Percentiles rank a stretch among this genome's conserved stretches.
phyloP scores from a whole-genome alignment of 2,329 filamentous ascomycete genomes.

The Trichoderma breve region DNA sequence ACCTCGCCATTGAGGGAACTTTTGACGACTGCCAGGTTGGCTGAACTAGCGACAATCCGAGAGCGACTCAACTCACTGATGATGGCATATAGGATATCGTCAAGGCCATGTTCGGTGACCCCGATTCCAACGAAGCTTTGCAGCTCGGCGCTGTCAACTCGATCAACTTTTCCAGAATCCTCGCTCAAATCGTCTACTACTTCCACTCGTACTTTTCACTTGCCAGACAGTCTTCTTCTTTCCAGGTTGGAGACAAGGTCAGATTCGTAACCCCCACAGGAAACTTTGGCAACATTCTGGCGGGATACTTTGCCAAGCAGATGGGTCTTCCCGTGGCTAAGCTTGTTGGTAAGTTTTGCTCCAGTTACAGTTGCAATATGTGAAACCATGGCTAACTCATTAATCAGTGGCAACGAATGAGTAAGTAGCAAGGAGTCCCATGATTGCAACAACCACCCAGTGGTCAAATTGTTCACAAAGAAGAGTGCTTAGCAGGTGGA shows the following conservation, averaged over 20 bases:
- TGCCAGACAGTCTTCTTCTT: slow-evolving; percentile 55
- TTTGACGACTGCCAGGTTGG: slow-evolving; percentile 87
- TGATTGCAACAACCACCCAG: too few species aligned
- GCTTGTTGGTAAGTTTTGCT: slow-evolving; percentile 70
- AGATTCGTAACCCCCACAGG: slow-evolving; percentile 90
- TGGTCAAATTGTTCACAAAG: neutral
- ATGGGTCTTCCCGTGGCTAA: slow-evolving; percentile 90
- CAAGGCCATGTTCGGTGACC: slow-evolving; percentile 87
- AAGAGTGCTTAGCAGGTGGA: neutral
- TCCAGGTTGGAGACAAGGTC: slow-evolving; percentile 65
- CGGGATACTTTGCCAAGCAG: slow-evolving; percentile 85
- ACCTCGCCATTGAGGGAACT: slow-evolving; percentile 82
- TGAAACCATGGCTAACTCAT: neutral
- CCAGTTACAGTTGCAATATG: fast-evolving
- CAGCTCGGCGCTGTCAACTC: slow-evolving; percentile 93
- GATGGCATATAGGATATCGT: slow-evolving; percentile 63
- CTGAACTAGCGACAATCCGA: neutral
- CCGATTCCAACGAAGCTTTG: slow-evolving; percentile 75
- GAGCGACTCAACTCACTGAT: neutral
- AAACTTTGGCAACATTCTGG: slow-evolving; percentile 94
- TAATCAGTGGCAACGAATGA: slow-evolving; percentile 65
- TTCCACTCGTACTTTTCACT: slow-evolving; percentile 92
- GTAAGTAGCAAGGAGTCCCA: neutral
- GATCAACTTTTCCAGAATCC: slow-evolving; percentile 93
- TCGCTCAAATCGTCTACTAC: slow-evolving; percentile 97